A percentile compares a stretch with the other conserved stretches of the same genome.
These are phyloP conservation scores for Umbellularia californica DNA, from an alignment of 164 flowering plant genomes.

Conservation along the genomic window DNA sequence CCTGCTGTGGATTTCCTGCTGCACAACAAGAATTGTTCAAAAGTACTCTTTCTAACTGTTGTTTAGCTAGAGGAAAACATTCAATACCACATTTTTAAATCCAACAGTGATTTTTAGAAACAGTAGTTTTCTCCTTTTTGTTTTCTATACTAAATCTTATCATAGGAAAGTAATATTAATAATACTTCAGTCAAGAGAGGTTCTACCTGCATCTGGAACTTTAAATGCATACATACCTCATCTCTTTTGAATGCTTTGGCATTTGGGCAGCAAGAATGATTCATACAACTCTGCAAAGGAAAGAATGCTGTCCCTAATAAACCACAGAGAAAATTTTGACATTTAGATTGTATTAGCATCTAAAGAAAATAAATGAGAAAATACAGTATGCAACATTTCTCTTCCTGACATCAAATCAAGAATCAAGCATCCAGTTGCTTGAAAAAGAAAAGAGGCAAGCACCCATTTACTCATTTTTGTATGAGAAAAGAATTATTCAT, in stretches of 20 bases:
- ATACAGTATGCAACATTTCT: background rate
- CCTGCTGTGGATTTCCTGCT: too few species aligned
- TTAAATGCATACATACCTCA: conserved; percentile 47
- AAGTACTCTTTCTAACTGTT: too few species aligned
- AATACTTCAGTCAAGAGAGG: background rate
- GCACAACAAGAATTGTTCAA: too few species aligned
- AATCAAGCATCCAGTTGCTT: background rate
- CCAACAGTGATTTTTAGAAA: too few species aligned
- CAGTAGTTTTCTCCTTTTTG: too few species aligned
- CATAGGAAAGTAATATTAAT: too few species aligned
- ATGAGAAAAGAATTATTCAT: too few species aligned
- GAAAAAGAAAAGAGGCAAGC: too few species aligned
- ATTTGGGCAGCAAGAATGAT: conserved; percentile 91
- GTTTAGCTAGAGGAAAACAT: too few species aligned
- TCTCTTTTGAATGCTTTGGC: conserved; percentile 97
- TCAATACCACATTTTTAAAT: too few species aligned
- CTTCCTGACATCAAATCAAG: background rate
- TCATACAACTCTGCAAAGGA: conserved; percentile 95
- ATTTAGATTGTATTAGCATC: background rate
- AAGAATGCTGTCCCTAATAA: conserved; percentile 82
- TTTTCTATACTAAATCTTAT: too few species aligned
- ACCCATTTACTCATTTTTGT: too few species aligned
- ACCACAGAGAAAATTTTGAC: conserved; percentile 3
- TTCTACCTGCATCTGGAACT: background rate
- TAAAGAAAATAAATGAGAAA: background rate